Conservation (phyloP, 169 alveolate species). For the Cryptosporidium sp. region DNA sequence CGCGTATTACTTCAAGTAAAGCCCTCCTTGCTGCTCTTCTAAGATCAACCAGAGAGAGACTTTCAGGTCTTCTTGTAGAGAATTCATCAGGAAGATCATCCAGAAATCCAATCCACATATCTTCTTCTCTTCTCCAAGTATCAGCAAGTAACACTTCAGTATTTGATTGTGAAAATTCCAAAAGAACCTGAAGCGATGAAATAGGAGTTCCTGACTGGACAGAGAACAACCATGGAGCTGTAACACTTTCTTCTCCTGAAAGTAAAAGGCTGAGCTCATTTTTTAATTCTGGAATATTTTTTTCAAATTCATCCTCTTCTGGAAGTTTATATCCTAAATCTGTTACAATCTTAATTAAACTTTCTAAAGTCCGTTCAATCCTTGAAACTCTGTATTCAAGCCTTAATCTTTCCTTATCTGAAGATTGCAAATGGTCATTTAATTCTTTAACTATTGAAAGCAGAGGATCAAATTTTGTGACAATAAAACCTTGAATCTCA, state of each 20-base stretch:
- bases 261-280: slow-evolving; percentile 58
- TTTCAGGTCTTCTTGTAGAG: slow-evolving; percentile 85
- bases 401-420: slow-evolving; percentile 85
- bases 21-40: slow-evolving; percentile 82
- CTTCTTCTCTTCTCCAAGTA: slow-evolving; percentile 89
- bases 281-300: slow-evolving; percentile 68
- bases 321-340: slow-evolving; percentile 73
- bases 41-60: slow-evolving; percentile 68
- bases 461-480: slow-evolving; percentile 91
- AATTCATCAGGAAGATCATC: slow-evolving; percentile 90
- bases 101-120: slow-evolving; percentile 71
- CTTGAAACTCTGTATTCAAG: slow-evolving; percentile 67
- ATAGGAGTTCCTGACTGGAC: slow-evolving; percentile 92
- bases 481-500: slow-evolving; percentile 87
- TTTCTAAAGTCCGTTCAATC: slow-evolving; percentile 61
- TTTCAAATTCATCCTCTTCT: slow-evolving; percentile 56
- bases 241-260: slow-evolving; percentile 68
- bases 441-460: slow-evolving; percentile 89
- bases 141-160: slow-evolving; percentile 89
- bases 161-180: slow-evolving; percentile 86
- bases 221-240: slow-evolving; percentile 92
- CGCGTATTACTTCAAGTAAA: slow-evolving; percentile 82
- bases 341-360: slow-evolving; percentile 58
- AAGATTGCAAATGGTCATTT: slow-evolving; percentile 87
- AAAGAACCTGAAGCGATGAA: slow-evolving; percentile 89